These are phyloP conservation scores for Clavispora santaluciae DNA, from an alignment of 805 yeast genomes.

Conservation along the genomic window DNA sequence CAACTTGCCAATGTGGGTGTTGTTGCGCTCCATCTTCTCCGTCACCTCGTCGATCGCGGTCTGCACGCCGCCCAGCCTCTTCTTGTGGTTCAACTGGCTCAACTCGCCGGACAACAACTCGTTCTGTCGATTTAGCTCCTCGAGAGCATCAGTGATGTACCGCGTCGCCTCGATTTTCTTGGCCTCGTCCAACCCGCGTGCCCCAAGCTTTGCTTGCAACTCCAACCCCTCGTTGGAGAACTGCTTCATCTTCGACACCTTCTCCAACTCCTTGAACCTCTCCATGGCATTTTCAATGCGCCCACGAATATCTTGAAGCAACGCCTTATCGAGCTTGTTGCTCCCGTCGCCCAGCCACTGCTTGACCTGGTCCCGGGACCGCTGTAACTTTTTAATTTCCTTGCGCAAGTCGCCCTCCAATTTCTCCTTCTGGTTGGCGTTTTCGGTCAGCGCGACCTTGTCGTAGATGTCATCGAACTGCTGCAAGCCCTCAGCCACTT, in stretches of 20 bases:
- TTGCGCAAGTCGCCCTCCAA: conserved; percentile 88
- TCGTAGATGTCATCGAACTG: conserved; percentile 84
- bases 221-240: conserved; percentile 90
- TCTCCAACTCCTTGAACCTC: conserved; percentile 89
- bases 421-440: conserved; percentile 87
- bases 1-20: conserved; percentile 70
- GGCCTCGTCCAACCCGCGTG: conserved; percentile 47
- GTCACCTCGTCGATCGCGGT: conserved; percentile 58
- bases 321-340: conserved; percentile 62
- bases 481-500: conserved; percentile 83
- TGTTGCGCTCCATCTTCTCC: conserved; percentile 65
- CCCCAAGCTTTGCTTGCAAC: conserved; percentile 49
- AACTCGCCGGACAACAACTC: conserved; percentile 75
- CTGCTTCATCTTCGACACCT: conserved; percentile 88
- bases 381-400: conserved; percentile 90
- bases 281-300: conserved; percentile 92
- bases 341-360: conserved; percentile 91
- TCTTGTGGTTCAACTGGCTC: conserved; percentile 35
- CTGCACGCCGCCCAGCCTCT: conserved; percentile 53
- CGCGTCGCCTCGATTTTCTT: conserved; percentile 69
- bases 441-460: conserved; percentile 75
- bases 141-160: conserved; percentile 67
- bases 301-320: conserved; percentile 53
- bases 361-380: conserved; percentile 91
- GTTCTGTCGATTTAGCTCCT: conserved; percentile 74